A percentile compares a stretch with the other conserved stretches of the same genome.
Conservation (phyloP, 148 eudicot genomes). For the Salicornia ramosissima region DNA sequence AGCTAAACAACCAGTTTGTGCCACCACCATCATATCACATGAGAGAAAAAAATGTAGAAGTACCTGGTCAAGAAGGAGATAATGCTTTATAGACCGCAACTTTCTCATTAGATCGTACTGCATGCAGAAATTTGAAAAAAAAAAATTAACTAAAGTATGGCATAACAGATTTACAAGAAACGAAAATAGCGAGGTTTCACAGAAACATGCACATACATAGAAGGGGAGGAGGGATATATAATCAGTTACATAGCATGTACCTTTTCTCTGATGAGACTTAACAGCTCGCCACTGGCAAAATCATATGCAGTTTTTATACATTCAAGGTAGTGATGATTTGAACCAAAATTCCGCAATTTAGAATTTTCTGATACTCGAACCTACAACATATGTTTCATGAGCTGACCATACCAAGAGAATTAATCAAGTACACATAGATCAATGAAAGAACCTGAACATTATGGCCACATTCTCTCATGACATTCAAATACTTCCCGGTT, state of each 20-base stretch:
- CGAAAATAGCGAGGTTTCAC: background rate
- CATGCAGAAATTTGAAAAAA: constrained; percentile 12
- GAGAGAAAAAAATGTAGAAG: background rate
- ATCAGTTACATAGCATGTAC: constrained; percentile 31
- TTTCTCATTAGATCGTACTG: constrained; percentile 90
- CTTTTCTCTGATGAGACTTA: constrained; percentile 88
- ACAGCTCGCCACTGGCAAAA: constrained; percentile 90
- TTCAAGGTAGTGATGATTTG: constrained; percentile 86
- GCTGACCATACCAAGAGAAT: background rate
- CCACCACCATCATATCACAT: background rate
- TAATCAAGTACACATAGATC: constrained; percentile 7
- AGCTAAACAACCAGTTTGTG: constrained; percentile 1
- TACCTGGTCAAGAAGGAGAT: constrained; percentile 99
- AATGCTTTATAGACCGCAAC: constrained; percentile 88
- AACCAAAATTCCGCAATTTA: constrained; percentile 69
- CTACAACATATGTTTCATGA: constrained; percentile 30
- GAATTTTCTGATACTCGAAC: constrained; percentile 75
- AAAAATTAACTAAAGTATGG: constrained; percentile 4
- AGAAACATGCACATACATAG: background rate
- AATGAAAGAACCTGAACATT: constrained; percentile 63
- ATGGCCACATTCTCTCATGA: constrained; percentile 99
- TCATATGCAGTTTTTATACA: constrained; percentile 92
- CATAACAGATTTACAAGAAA: background rate
- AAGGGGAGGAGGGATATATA: background rate
- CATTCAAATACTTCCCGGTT: constrained; percentile 94